Conservation (phyloP, 139 green algal species). For the Coelastrella sp. region DNA sequence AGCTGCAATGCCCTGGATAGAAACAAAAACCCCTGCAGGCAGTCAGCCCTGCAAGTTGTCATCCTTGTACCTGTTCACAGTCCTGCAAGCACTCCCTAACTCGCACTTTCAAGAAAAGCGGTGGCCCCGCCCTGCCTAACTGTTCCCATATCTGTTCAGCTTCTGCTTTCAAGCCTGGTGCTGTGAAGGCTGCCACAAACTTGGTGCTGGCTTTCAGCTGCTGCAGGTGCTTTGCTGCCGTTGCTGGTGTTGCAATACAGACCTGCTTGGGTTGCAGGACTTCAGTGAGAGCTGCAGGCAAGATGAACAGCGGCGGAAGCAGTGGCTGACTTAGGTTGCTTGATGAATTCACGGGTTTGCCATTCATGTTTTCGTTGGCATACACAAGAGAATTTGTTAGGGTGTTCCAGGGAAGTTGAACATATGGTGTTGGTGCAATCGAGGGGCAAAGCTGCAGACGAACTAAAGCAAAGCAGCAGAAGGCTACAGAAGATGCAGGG, state of each 20-base stretch:
- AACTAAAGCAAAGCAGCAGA: too few species aligned
- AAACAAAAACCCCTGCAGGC: neutral
- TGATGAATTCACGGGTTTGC: neutral
- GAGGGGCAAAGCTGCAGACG: too few species aligned
- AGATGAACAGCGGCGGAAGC: neutral
- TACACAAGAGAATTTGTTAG: too few species aligned
- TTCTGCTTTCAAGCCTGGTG: neutral
- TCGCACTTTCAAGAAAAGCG: conserved; percentile 29
- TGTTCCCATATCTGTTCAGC: conserved; percentile 21
- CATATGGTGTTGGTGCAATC: too few species aligned
- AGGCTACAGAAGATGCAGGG: too few species aligned
- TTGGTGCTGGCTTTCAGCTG: conserved; percentile 5
- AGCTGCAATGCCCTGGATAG: too few species aligned
- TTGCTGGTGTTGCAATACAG: conserved; percentile 7
- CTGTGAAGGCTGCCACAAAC: conserved; percentile 29
- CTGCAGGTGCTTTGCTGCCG: conserved; percentile 12
- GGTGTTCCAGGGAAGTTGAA: too few species aligned
- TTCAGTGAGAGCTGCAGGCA: conserved; percentile 26
- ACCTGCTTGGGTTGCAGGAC: conserved; percentile 23
- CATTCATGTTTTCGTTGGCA: too few species aligned
- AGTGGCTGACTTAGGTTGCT: neutral
- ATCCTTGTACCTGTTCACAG: neutral
- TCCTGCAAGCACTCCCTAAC: neutral
- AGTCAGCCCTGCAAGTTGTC: neutral
- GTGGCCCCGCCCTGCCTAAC: conserved; percentile 18